Evolutionary conservation across 2,329 filamentous ascomycete genomes (phyloP).

Genomic region (Talaromyces sp.): DNA sequence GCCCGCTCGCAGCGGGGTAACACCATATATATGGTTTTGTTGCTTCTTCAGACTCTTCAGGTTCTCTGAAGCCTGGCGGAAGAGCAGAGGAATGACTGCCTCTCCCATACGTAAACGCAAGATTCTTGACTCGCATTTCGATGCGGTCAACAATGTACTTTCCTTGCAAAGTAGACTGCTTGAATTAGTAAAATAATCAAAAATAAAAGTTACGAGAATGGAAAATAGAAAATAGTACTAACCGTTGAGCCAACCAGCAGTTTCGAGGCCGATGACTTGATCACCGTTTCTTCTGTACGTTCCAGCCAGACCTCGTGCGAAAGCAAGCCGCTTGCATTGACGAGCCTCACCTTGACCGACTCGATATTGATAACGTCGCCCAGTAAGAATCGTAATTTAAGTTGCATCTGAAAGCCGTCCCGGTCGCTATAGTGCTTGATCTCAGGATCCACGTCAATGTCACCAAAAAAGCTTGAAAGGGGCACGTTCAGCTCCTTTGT

Average conservation of each 20-base stretch:
- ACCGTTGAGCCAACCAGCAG: constrained; percentile 48
- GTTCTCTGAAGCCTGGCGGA: constrained; percentile 32
- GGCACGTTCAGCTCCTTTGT: constrained; percentile 63
- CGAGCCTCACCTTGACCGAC: constrained; percentile 59
- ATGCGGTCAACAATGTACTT: constrained; percentile 72
- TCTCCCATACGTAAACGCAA: constrained; percentile 32
- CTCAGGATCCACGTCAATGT: constrained; percentile 62
- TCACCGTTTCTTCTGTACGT: constrained; percentile 37
- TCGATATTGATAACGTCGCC: constrained; percentile 66
- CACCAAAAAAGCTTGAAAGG: constrained; percentile 68
- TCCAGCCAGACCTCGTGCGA: constrained; percentile 65
- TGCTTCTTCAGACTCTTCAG: constrained; percentile 25
- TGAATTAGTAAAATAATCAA: background rate
- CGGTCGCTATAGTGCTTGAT: constrained; percentile 65
- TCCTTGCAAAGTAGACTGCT: constrained; percentile 52
- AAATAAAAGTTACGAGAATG: background rate
- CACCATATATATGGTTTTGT: constrained; percentile 62
- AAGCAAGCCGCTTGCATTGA: constrained; percentile 44
- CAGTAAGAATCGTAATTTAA: constrained; percentile 68
- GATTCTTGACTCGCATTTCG: constrained; percentile 47
- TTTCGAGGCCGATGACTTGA: constrained; percentile 54
- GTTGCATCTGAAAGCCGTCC: constrained; percentile 69
- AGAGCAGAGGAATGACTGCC: constrained; percentile 23
- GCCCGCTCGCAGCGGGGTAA: constrained; percentile 64
- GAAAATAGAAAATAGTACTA: constrained; percentile 24